Percentiles rank a stretch among this genome's conserved stretches.
Conservation (phyloP, 441 rosid species). For the Erodium moschatum region DNA sequence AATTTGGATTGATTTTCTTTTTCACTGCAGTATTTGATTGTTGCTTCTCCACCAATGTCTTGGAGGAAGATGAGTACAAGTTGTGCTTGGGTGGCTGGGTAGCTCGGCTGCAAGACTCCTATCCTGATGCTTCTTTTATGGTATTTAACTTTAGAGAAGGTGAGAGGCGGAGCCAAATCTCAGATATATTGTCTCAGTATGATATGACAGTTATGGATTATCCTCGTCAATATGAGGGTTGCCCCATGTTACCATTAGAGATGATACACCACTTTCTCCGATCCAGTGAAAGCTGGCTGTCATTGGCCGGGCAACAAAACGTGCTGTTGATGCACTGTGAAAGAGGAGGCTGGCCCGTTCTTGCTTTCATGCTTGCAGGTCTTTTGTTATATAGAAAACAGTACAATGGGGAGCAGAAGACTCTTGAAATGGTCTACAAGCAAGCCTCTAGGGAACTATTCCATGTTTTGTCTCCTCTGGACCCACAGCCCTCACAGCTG, state of each 20-base stretch:
- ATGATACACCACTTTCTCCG: slow-evolving; percentile 78
- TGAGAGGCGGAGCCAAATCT: slow-evolving; percentile 44
- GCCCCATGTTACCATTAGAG: slow-evolving; percentile 71
- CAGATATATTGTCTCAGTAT: slow-evolving; percentile 51
- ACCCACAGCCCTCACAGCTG: slow-evolving; percentile 77
- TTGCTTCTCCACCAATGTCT: slow-evolving; percentile 61
- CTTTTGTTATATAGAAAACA: slow-evolving; percentile 75
- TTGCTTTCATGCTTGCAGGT: slow-evolving; percentile 76
- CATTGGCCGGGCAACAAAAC: slow-evolving; percentile 56
- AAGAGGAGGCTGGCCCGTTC: slow-evolving; percentile 72
- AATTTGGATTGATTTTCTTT: background rate
- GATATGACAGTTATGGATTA: slow-evolving; percentile 94
- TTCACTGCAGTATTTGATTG: slow-evolving; percentile 63
- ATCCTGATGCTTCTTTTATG: slow-evolving; percentile 66
- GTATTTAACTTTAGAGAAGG: slow-evolving; percentile 83
- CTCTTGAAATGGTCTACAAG: slow-evolving; percentile 83
- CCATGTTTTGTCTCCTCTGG: slow-evolving; percentile 62
- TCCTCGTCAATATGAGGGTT: slow-evolving; percentile 86
- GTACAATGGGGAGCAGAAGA: slow-evolving; percentile 73
- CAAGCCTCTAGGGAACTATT: slow-evolving; percentile 86
- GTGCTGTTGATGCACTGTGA: slow-evolving; percentile 84
- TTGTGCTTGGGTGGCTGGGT: slow-evolving; percentile 51
- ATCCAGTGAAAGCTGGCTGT: slow-evolving; percentile 91
- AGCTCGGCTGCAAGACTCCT: slow-evolving; percentile 54
- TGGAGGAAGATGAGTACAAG: slow-evolving; percentile 59